Conservation (phyloP, 148 eudicot genomes). For the Chenopodium quinoa region DNA sequence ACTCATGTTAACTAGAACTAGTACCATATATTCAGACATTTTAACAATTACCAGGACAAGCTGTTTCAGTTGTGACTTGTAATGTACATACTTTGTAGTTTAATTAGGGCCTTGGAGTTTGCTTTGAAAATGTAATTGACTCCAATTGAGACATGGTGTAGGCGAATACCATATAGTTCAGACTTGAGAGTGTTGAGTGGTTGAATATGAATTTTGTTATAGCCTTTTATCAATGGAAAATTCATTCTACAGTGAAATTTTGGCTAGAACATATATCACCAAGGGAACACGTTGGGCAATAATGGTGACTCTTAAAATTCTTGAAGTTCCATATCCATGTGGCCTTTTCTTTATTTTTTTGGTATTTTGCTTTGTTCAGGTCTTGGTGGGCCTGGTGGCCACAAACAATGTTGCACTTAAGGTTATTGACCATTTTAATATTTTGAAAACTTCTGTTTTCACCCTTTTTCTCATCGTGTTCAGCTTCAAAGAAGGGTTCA, state of each 20-base stretch:
- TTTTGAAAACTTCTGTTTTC: not conserved
- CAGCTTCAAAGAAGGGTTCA: not conserved
- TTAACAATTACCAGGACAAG: not conserved
- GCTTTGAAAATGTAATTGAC: not conserved
- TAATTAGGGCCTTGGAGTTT: not conserved
- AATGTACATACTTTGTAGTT: too few species aligned
- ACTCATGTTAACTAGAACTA: not conserved
- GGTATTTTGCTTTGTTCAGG: too few species aligned
- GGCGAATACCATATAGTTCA: too few species aligned
- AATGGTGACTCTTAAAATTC: not conserved
- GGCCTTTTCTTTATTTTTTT: not conserved
- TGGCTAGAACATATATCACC: not conserved
- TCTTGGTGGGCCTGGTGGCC: too few species aligned
- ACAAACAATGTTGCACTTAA: not conserved
- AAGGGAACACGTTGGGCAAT: not conserved
- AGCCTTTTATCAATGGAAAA: not conserved
- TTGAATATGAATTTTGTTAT: not conserved
- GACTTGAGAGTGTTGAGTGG: too few species aligned
- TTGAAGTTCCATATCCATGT: not conserved
- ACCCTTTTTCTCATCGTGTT: not conserved
- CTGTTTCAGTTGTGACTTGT: not conserved
- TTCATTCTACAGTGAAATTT: not conserved
- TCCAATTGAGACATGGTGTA: not conserved
- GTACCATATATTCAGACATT: not conserved
- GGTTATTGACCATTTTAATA: not conserved